phyloP scores from a whole-genome alignment of 129 eudicot genomes.

The Silybum marianum region DNA sequence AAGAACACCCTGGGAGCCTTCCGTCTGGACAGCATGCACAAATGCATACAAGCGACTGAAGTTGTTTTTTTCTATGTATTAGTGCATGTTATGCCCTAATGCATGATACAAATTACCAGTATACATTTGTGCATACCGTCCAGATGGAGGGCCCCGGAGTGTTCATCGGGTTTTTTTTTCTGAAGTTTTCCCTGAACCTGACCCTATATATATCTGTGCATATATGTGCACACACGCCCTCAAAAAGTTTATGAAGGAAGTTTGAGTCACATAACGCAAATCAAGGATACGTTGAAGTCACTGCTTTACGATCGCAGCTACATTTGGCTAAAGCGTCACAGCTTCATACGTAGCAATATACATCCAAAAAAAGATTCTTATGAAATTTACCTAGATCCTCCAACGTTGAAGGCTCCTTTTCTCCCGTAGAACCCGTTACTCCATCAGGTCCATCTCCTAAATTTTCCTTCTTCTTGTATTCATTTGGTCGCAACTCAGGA shows the following conservation, averaged over 20 bases:
- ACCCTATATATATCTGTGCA: background rate
- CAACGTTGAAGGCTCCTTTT: conserved; percentile 68
- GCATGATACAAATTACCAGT: no score
- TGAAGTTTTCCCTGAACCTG: no score
- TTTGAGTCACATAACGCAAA: background rate
- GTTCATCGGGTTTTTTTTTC: no score
- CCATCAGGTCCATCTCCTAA: conserved; percentile 33
- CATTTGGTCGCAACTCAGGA: conserved; percentile 83
- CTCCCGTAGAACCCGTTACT: conserved; percentile 29
- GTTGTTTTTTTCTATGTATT: no score
- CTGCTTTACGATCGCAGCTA: background rate
- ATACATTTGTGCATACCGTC: no score
- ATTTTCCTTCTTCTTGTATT: conserved; percentile 57
- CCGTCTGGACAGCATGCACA: no score
- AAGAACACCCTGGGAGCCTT: no score
- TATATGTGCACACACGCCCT: background rate
- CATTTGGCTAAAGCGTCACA: background rate
- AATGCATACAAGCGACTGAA: no score
- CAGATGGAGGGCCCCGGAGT: no score
- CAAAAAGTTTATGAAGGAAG: background rate
- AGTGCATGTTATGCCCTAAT: no score
- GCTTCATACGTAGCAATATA: background rate
- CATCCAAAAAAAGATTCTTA: background rate
- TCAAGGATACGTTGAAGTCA: background rate
- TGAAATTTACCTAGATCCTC: conserved; percentile 79